A percentile compares a stretch with the other conserved stretches of the same genome.
phyloP scores from a whole-genome alignment of 768 basidiomycete genomes.

The Sporobolomyces pararoseus region DNA sequence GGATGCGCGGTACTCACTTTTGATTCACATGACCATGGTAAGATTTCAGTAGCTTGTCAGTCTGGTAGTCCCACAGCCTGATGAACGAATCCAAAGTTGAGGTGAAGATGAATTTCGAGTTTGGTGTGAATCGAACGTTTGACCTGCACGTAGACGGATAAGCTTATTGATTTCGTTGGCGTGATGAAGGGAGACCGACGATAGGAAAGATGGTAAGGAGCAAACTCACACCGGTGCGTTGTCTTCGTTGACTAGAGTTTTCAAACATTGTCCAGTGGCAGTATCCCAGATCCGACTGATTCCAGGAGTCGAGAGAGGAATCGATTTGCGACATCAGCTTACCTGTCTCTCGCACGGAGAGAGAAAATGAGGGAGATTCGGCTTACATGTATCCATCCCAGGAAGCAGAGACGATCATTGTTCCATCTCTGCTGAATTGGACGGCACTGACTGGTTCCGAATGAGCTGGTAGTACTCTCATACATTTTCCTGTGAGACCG shows the following conservation, averaged over 20 bases:
- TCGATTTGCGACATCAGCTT: conserved; percentile 48
- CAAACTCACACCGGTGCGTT: conserved; percentile 83
- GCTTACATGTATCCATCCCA: conserved; percentile 95
- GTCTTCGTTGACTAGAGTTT: conserved; percentile 92
- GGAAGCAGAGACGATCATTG: conserved; percentile 85
- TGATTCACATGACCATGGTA: conserved; percentile 82
- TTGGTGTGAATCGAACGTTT: conserved; percentile 85
- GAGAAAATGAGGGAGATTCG: conserved; percentile 3
- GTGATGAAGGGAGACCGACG: background rate
- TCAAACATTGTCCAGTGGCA: conserved; percentile 93
- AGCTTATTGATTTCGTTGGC: conserved; percentile 16
- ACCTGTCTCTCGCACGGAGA: conserved; percentile 65
- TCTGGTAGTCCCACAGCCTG: conserved; percentile 89
- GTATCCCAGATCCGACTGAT: conserved; percentile 93
- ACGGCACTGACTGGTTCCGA: conserved; percentile 96
- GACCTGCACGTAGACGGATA: conserved; percentile 53
- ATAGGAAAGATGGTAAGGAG: background rate
- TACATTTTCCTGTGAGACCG: conserved; percentile 62
- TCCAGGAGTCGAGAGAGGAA: background rate
- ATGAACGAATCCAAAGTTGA: conserved; percentile 93
- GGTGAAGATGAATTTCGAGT: conserved; percentile 80
- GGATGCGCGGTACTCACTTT: conserved; percentile 77
- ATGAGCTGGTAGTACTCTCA: conserved; percentile 88
- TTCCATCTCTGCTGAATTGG: conserved; percentile 89
- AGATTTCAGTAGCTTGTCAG: conserved; percentile 85